phyloP scores from a whole-genome alignment of 2,329 filamentous ascomycete species.

The Dactylellina parvicollis region DNA sequence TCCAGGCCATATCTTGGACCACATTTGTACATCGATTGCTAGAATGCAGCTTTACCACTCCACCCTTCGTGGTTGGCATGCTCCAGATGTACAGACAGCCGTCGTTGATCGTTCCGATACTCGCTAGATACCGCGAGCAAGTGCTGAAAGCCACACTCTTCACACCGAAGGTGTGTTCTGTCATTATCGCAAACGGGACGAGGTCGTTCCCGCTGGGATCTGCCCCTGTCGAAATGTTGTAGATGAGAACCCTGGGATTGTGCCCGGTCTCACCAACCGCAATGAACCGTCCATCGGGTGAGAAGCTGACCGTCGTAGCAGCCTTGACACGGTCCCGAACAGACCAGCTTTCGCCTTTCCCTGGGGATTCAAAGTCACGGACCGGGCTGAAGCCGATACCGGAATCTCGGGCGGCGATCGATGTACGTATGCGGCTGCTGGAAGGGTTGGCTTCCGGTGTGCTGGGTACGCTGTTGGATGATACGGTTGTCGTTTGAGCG shows the following conservation, averaged over 20 bases:
- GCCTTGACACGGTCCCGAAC: conserved; percentile 93
- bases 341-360: conserved; percentile 80
- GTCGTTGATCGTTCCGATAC: conserved; percentile 87
- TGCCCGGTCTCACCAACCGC: conserved; percentile 95
- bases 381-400: conserved; percentile 60
- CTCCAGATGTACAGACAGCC: conserved; percentile 93
- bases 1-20: conserved; percentile 88
- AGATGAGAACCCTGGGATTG: conserved; percentile 88
- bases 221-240: conserved; percentile 72
- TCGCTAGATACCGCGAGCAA: conserved; percentile 86
- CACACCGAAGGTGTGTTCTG: conserved; percentile 90
- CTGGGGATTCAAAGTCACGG: conserved; percentile 64
- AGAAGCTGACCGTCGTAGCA: conserved; percentile 88
- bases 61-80: conserved; percentile 61
- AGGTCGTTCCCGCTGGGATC: conserved; percentile 79
- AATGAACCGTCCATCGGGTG: conserved; percentile 83
- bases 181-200: conserved; percentile 79
- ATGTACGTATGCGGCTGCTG: conserved; percentile 70
- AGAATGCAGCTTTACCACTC: conserved; percentile 75
- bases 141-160: conserved; percentile 87
- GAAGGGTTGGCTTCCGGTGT: conserved; percentile 70
- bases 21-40: conserved; percentile 93
- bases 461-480: conserved; percentile 64
- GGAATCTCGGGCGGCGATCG: conserved; percentile 66
- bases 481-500: conserved; percentile 68